phyloP scores from a whole-genome alignment of 306 rosid genomes.

The Dalbergia oliveri region DNA sequence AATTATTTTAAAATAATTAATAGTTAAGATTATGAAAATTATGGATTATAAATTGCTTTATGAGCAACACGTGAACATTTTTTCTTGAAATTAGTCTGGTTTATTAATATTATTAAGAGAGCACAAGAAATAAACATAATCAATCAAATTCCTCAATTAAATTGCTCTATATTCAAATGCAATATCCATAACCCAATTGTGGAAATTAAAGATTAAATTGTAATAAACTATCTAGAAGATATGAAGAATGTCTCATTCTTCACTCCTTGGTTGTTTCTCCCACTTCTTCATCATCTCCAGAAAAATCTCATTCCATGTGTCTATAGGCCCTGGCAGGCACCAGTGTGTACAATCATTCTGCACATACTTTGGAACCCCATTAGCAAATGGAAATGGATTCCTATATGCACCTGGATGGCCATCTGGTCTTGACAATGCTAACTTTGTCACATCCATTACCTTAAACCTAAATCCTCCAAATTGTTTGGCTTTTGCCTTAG shows the following conservation, averaged over 20 bases:
- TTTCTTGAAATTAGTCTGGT: too few species aligned
- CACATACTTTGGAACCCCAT: slow-evolving; percentile 55
- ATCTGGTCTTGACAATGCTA: slow-evolving; percentile 55
- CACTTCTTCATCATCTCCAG: slow-evolving; percentile 54
- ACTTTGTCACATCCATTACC: slow-evolving; percentile 58
- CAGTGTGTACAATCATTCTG: slow-evolving; percentile 88
- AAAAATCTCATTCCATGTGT: slow-evolving; percentile 83
- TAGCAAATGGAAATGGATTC: slow-evolving; percentile 68
- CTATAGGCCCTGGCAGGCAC: slow-evolving; percentile 88
- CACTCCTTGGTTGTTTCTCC: slow-evolving; percentile 30
- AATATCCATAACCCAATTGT: not conserved
- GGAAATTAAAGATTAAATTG: not conserved
- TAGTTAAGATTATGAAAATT: too few species aligned
- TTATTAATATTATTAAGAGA: not conserved
- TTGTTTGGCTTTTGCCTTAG: slow-evolving; percentile 48
- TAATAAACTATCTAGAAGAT: not conserved
- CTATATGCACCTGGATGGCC: slow-evolving; percentile 86
- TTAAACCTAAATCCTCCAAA: slow-evolving; percentile 34
- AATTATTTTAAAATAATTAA: too few species aligned
- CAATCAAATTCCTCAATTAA: not conserved
- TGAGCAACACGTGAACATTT: too few species aligned
- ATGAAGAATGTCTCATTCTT: slow-evolving; percentile 11
- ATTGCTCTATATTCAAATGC: not conserved
- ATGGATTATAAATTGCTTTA: too few species aligned
- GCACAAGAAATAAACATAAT: slow-evolving; percentile 31